Percentiles rank a stretch among this genome's conserved stretches.
These are phyloP conservation scores for Globisporangium camurandrum DNA, from an alignment of 352 stramenopile genomes.

Conservation along the genomic window DNA sequence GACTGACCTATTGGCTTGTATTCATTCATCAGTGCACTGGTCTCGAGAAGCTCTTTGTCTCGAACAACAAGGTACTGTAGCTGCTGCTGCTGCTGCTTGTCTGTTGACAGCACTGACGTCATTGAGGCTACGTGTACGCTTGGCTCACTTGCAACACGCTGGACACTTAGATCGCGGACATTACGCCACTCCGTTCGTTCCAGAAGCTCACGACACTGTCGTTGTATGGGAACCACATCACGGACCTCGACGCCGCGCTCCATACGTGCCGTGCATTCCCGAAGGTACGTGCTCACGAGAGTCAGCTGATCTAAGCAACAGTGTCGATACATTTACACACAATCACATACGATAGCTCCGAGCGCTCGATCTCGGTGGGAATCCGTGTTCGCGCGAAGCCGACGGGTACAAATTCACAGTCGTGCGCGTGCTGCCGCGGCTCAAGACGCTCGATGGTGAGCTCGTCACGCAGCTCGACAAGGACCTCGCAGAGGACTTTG, in stretches of 20 bases:
- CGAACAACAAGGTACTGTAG: conserved; percentile 55
- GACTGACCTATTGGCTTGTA: neutral
- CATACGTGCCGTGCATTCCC: conserved; percentile 43
- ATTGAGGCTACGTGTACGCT: too few relatives aligned
- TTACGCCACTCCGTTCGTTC: conserved; percentile 33
- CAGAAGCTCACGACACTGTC: conserved; percentile 50
- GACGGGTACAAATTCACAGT: conserved; percentile 75
- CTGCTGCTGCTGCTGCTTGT: too few relatives aligned
- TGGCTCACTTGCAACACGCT: neutral
- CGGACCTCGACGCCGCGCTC: conserved; percentile 32
- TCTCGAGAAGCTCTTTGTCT: conserved; percentile 57
- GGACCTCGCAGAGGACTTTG: conserved; percentile 61
- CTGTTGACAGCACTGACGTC: neutral
- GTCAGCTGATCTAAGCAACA: neutral
- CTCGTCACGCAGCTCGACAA: conserved; percentile 67
- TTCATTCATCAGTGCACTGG: conserved; percentile 24
- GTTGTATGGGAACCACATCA: conserved; percentile 49
- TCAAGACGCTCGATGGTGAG: conserved; percentile 69
- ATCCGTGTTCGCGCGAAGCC: conserved; percentile 52
- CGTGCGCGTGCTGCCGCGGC: conserved; percentile 42
- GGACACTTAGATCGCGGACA: conserved; percentile 31
- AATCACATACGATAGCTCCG: conserved; percentile 28
- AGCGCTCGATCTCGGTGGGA: conserved; percentile 62
- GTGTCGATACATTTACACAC: neutral
- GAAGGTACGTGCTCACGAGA: conserved; percentile 39